phyloP scores from a whole-genome alignment of 768 basidiomycete species.

The Dioszegia hungarica region DNA sequence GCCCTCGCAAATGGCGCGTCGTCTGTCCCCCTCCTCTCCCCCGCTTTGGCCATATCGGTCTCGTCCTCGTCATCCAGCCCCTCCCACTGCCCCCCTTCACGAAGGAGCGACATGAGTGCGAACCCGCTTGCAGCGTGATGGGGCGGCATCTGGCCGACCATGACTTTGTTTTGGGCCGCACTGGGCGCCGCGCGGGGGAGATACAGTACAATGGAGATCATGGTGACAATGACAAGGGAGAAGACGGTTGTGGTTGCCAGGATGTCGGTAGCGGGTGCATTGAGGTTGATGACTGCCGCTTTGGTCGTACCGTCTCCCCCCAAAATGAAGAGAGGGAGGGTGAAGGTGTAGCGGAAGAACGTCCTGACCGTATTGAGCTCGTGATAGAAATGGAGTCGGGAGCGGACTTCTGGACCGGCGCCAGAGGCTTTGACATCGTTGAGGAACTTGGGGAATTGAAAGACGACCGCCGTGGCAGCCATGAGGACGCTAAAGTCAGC shows the following conservation, averaged over 20 bases:
- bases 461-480: slow-evolving; percentile 17
- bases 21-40: not conserved
- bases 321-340: slow-evolving; percentile 13
- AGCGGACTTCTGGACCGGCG: slow-evolving; percentile 34
- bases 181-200: not conserved
- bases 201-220: slow-evolving; percentile 19
- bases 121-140: slow-evolving; percentile 16
- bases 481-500: slow-evolving; percentile 12
- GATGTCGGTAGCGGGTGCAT: slow-evolving; percentile 17
- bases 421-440: slow-evolving; percentile 29
- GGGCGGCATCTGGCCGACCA: slow-evolving; percentile 15
- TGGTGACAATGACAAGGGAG: slow-evolving; percentile 17
- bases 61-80: slow-evolving; percentile 9
- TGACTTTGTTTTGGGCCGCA: slow-evolving; percentile 10
- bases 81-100: slow-evolving; percentile 39
- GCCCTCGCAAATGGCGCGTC: not conserved
- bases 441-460: slow-evolving; percentile 31
- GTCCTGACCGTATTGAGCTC: slow-evolving; percentile 37
- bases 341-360: slow-evolving; percentile 28
- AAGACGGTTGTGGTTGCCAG: slow-evolving; percentile 14
- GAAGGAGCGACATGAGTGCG: slow-evolving; percentile 30
- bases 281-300: slow-evolving; percentile 15
- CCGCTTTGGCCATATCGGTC: not conserved
- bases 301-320: slow-evolving; percentile 29
- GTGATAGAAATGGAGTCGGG: slow-evolving; percentile 34